phyloP scores from a whole-genome alignment of 768 basidiomycete species.

The Gymnopilus junonius region DNA sequence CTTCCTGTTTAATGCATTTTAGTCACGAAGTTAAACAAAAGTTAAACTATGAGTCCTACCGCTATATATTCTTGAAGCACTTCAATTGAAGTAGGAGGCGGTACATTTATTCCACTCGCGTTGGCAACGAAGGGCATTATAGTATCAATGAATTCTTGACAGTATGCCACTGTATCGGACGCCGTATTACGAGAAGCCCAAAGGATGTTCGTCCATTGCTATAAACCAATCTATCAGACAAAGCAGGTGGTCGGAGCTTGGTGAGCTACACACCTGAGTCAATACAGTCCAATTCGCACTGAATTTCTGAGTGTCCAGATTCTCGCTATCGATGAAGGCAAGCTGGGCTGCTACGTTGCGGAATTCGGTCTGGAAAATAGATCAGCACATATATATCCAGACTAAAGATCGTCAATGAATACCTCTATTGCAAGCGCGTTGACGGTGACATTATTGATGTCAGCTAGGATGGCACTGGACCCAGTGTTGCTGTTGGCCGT shows the following conservation, averaged over 20 bases:
- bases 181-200: neutral
- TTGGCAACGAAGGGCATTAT: neutral
- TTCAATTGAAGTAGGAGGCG: neutral
- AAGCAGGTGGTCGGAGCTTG: neutral
- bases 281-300: neutral
- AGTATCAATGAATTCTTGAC: neutral
- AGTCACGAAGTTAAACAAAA: neutral
- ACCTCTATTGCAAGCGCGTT: neutral
- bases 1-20: neutral
- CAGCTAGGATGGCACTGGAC: neutral
- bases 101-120: neutral
- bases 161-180: neutral
- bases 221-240: neutral
- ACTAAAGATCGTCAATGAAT: neutral
- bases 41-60: neutral
- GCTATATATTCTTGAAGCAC: neutral
- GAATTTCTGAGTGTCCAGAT: neutral
- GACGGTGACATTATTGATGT: neutral
- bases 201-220: neutral
- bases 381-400: neutral
- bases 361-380: neutral
- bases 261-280: neutral
- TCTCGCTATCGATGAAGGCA: neutral
- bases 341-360: neutral
- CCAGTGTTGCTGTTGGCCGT: neutral